Evolutionary conservation across 2,329 filamentous ascomycete genomes (phyloP), one percentile per base, ranked within the genome.

Genomic region (Sporothrix curviconia): DNA sequence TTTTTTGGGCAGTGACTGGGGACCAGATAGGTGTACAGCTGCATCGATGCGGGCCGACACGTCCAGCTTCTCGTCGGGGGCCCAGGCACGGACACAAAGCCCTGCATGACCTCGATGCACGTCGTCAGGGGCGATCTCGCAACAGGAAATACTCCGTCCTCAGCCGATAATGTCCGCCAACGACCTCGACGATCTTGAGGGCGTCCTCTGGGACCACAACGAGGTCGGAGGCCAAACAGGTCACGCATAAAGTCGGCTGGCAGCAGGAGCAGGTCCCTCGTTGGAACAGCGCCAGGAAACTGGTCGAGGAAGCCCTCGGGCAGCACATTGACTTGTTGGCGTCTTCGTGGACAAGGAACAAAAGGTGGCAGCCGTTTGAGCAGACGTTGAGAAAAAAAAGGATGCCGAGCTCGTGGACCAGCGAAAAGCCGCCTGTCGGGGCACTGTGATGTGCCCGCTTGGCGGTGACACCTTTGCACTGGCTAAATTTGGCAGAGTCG

Each of bases 21-120:
- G 47, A 91, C 79, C 62, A 94, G 86, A 74, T 90, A 90, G 44
- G 81, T 74, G 69, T 97, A 97, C 19, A 96, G 74, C 60, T 95
- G n/a, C 86, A 19, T 84, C 80, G 3, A 86, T 89, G 40, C 81
- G 77, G 3, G 82, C 79, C n/a, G 78, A 79, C 3, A 96, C 74
- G 1, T 83, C 75, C 34, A 80, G 78, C 22, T 76, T 74, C 40
- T 80, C 76, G 22, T 81, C 76, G 2, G 78, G 72, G n/a, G n/a
- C n/a, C 89, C 89, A 94, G n/a, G n/a, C 39, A 82, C 73, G 12
- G 73, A 70, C 39, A 83, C 79, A 53, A 90, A 78, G 36, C 80
- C 82, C 53, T 80, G 74, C 68, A 96, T 79, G 56, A 89, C 73
- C 47, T 86, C 81, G 24, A 95, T 76, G 61, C 84, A 86, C 17